Conservation (phyloP, 225 moss, liverwort and hornwort species). For the Lunularia cruciata region DNA sequence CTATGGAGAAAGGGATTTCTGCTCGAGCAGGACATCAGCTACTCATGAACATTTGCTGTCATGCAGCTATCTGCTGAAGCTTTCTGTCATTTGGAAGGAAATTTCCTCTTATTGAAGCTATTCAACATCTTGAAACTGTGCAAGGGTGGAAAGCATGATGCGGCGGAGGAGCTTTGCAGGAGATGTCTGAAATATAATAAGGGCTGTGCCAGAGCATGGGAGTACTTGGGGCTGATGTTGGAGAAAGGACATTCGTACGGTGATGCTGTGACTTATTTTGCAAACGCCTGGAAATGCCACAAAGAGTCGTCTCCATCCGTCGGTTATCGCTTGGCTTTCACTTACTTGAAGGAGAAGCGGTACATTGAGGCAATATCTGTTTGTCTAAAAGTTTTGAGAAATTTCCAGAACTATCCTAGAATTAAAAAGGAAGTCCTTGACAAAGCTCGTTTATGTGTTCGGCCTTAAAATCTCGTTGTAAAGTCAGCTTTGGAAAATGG, state of each 20-base stretch:
- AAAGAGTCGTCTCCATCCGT: conserved; percentile 63
- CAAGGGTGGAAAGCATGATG: conserved; percentile 74
- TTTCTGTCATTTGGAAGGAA: no score
- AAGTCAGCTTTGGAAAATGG: no score
- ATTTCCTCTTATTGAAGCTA: no score
- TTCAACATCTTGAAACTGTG: not conserved
- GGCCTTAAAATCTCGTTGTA: no score
- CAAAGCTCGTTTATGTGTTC: conserved; percentile 64
- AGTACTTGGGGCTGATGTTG: conserved; percentile 64
- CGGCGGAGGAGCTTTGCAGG: conserved; percentile 71
- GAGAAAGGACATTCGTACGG: conserved; percentile 60
- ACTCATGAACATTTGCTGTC: no score
- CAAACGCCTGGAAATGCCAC: conserved; percentile 77
- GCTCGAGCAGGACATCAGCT: no score
- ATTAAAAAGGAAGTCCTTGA: conserved; percentile 83
- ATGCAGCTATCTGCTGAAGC: no score
- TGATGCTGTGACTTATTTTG: conserved; percentile 57
- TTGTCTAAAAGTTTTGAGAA: conserved; percentile 62
- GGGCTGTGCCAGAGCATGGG: conserved; percentile 75
- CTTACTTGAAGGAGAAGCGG: conserved; percentile 74
- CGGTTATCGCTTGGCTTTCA: conserved; percentile 68
- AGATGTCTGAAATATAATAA: conserved; percentile 87
- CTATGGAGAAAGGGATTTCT: no score
- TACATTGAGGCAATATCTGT: conserved; percentile 72
- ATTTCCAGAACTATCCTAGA: conserved; percentile 56